Evolutionary conservation across 2,329 filamentous ascomycete species (phyloP).

Genomic region (Thielaviopsis ethacetica): DNA sequence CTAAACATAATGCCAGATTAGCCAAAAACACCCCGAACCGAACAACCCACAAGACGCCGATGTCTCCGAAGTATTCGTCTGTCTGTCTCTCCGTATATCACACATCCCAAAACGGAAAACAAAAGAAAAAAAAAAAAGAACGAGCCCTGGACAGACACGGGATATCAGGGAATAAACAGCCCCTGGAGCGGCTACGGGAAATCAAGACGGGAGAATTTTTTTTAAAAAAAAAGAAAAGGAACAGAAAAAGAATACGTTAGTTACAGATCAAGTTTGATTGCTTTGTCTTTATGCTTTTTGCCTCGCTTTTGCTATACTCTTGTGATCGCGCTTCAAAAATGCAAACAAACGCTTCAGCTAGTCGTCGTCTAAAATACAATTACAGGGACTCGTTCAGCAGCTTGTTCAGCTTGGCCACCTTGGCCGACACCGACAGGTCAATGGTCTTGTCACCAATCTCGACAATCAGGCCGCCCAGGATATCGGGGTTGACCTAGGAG

Average conservation of each 20-base stretch:
- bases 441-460: slow-evolving; percentile 97
- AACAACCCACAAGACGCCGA: no score
- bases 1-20: no score
- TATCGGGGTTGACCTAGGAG: slow-evolving; percentile 73
- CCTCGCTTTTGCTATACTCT: background rate
- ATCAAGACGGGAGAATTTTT: no score
- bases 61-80: no score
- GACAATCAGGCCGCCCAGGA: slow-evolving; percentile 83
- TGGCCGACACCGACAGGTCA: slow-evolving; percentile 86
- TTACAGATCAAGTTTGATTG: background rate
- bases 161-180: no score
- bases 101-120: no score
- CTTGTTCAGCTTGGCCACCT: slow-evolving; percentile 99
- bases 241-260: background rate
- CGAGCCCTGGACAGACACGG: no score
- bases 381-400: slow-evolving; percentile 92
- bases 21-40: no score
- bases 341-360: background rate
- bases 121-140: no score
- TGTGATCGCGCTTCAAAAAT: background rate
- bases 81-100: no score
- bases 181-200: no score
- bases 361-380: slow-evolving; percentile 24
- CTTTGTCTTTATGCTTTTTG: background rate
- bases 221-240: background rate